Evolutionary conservation across 129 eudicot genomes (phyloP).

Genomic region (Erigeron canadensis): DNA sequence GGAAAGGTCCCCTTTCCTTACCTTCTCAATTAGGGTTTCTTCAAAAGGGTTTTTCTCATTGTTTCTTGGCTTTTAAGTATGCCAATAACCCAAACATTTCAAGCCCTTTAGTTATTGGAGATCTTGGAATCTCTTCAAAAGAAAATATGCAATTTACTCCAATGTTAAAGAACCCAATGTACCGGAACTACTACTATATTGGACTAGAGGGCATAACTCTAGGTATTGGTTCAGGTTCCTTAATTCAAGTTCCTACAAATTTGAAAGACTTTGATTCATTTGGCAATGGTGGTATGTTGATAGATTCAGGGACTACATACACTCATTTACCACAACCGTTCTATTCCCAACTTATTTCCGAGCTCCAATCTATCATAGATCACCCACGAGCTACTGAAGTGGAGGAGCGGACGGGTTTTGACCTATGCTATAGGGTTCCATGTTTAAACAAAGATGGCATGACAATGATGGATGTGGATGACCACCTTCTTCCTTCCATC

Average conservation of each 20-base stretch:
- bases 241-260: constrained; percentile 48
- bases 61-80: constrained; percentile 76
- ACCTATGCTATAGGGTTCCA: constrained; percentile 67
- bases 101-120: constrained; percentile 71
- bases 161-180: constrained; percentile 59
- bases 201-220: constrained; percentile 62
- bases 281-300: constrained; percentile 73
- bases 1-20: constrained; percentile 64
- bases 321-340: constrained; percentile 75
- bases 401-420: constrained; percentile 52
- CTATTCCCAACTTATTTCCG: constrained; percentile 45
- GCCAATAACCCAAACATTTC: constrained; percentile 75
- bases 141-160: constrained; percentile 65
- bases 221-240: constrained; percentile 31
- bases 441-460: constrained; percentile 35
- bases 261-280: constrained; percentile 57
- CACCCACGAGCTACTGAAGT: constrained; percentile 57
- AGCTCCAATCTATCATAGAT: constrained; percentile 37
- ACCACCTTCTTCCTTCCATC: constrained; percentile 53
- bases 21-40: constrained; percentile 85
- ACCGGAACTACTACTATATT: constrained; percentile 72
- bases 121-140: constrained; percentile 63
- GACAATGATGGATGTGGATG: constrained; percentile 33
- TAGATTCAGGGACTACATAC: constrained; percentile 78
- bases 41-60: constrained; percentile 77